Evolutionary conservation across 2,329 filamentous ascomycete genomes (phyloP), one percentile per base, ranked within the genome.

Genomic region (Ascomycota sp.): DNA sequence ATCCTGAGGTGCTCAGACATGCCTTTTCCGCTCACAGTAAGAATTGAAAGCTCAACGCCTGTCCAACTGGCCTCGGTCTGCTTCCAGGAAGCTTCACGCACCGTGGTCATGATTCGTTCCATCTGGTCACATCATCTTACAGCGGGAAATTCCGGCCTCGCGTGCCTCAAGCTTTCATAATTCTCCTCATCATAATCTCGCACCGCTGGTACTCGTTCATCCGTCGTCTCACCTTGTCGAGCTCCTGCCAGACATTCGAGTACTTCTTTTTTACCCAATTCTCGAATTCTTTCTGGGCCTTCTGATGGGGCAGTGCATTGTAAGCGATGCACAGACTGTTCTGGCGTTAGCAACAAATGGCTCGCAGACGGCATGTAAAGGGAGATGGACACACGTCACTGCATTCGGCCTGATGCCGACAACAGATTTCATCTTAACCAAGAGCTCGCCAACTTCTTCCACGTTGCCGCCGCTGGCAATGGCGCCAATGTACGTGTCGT

Each of bases 401-500:
- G 61, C 53, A 45, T 77, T 72, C n/a, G 78, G 75, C 36, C 60
- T 60, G 33, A 70, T 59, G 8, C 77, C 79, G 32, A 74, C 66
- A 33, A 70, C 68, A 29, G 59, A 58, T 38, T 75, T 64, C 57
- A 79, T 79, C 20, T 66, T 62, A 38, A 71, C 60, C 26, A 93
- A 58, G 22, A 80, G 56, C 33, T 61, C 55, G 40, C 72, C 67
- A 3, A 73, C 73, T 40, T 77, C 71, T 13, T 79, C 68, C 28
- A 80, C 61, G 29, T 75, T 62, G 17, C 71, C 74, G 38, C 81
- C 77, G 3, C 73, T 72, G 0, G 77, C 79, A 32, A 93, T 50
- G 1, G 79, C 79, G 7, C 72, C 77, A 28, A 78, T 59, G 47
- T 92, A 95, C 2, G 75, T 71, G 13, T 69, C 69, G 52, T 80